phyloP scores from a whole-genome alignment of 257 asterid genomes.

The Solanum pinnatisectum region DNA sequence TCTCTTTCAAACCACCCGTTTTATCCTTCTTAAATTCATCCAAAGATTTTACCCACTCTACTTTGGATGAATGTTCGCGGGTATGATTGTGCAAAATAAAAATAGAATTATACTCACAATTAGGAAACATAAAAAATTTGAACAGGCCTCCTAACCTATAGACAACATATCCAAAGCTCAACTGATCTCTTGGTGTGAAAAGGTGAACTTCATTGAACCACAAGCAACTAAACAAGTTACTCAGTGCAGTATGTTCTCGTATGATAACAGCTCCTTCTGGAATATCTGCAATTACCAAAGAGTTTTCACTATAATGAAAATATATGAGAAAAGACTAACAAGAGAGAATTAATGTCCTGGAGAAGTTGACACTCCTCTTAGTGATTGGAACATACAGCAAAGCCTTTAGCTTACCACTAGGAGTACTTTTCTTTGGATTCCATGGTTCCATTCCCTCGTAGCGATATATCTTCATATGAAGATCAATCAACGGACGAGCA shows the following conservation, averaged over 20 bases:
- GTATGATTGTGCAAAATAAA: constrained; percentile 76
- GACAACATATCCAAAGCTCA: constrained; percentile 87
- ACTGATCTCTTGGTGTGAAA: constrained; percentile 94
- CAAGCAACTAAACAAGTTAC: constrained; percentile 82
- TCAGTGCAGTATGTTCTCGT: constrained; percentile 75
- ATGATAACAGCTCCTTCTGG: constrained; percentile 98
- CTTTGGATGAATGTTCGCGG: constrained; percentile 87
- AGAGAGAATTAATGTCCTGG: background rate
- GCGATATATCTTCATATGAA: constrained; percentile 75
- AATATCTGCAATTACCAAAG: constrained; percentile 49
- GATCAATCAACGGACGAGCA: constrained; percentile 93
- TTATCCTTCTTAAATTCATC: constrained; percentile 62
- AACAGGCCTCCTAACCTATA: constrained; percentile 60
- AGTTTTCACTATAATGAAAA: background rate
- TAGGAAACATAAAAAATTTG: constrained; percentile 77
- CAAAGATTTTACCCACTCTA: constrained; percentile 87
- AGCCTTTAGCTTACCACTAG: constrained; percentile 48
- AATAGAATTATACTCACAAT: constrained; percentile 87
- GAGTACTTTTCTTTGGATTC: constrained; percentile 45
- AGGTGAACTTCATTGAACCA: constrained; percentile 98
- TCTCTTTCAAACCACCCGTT: constrained; percentile 63
- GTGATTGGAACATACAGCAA: background rate
- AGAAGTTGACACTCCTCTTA: background rate
- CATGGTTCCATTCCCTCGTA: constrained; percentile 90
- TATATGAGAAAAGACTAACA: background rate